Percentiles rank a stretch among this genome's conserved stretches.
phyloP scores from a whole-genome alignment of 1,284 basidiomycete genomes.

The Gymnopus androsaceus region DNA sequence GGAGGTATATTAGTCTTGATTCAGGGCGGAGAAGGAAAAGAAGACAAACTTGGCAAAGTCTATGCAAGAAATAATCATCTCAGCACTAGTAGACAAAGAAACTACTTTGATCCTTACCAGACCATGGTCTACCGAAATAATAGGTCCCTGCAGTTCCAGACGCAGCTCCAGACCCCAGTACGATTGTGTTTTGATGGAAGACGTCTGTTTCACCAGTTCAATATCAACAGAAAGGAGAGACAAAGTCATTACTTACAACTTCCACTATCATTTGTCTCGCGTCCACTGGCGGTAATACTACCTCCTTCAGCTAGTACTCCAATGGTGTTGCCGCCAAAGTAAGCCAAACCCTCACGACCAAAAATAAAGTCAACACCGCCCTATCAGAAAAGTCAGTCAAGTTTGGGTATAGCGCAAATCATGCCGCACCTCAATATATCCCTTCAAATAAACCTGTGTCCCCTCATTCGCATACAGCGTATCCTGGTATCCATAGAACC shows the following conservation, averaged over 20 bases:
- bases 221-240: too few relatives aligned
- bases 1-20: constrained; percentile 27
- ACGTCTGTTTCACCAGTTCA: constrained; percentile 38
- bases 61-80: constrained; percentile 15
- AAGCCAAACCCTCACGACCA: constrained; percentile 42
- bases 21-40: too few relatives aligned
- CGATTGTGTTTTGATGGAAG: constrained; percentile 48
- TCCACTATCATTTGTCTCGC: constrained; percentile 45
- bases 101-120: constrained; percentile 28
- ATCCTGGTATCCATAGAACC: constrained; percentile 55
- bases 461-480: constrained; percentile 46
- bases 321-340: constrained; percentile 50
- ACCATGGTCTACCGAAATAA: constrained; percentile 57
- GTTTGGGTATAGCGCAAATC: background rate
- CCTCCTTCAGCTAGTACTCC: constrained; percentile 43
- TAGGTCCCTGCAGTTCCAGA: constrained; percentile 38
- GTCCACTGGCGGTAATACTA: constrained; percentile 52
- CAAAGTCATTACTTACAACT: constrained; percentile 39
- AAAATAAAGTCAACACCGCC: constrained; percentile 61
- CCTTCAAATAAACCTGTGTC: constrained; percentile 48
- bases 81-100: background rate
- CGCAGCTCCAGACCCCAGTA: constrained; percentile 45
- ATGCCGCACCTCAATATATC: constrained; percentile 49
- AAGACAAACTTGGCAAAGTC: constrained; percentile 39
- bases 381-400: constrained; percentile 27